Base-by-base conservation (phyloP, 140 eudicot genomes). In the Senecio squalidus region DNA sequence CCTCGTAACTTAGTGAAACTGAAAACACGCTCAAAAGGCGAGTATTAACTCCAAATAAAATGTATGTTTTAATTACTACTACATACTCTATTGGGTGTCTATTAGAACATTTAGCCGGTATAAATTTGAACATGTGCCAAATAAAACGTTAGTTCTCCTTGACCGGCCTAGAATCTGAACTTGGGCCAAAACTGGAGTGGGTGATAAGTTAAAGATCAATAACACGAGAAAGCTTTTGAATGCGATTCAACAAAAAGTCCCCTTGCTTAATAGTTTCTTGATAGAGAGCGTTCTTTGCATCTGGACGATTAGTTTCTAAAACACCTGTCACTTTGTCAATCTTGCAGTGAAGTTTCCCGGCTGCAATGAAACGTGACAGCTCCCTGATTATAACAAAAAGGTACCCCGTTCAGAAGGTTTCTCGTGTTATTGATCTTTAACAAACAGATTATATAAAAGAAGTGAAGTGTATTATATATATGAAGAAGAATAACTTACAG, bases 251-350 rank as follows among this genome's bases (percentile, higher is more conserved):
- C 68, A 90, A 71, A 70, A 83, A 86, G 69, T 85, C 97, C 4
- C 94, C 97, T 62, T 83, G 95, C 80, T 90, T 90, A 62, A 90
- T 90, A 6, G 90, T 85, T 31, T 90, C 80, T 69, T 82, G 95
- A 79, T 85, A 90, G 20, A 80, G 90, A 14, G 97, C 95, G 45
- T 90, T 82, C 80, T 82, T 90, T 18, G 95, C 84, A 76, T 90
- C 94, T 0, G 94, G 97, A 0, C 94, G 84, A 39, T 85, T 90
- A 6, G 95, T 83, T 70, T 90, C 95, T 57, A 90, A 36, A 0
- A 85, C 97, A 6, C 95, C 88, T 4, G 90, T 87, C 30, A 85
- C 97, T 66, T 90, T 90, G 67, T 90, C 95, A 31, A 90, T 85
- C 78, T 85, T 90, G 83, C 90, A 83, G 45, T 85, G 90, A 24